Evolutionary conservation across 768 basidiomycete species (phyloP), one percentile per base, ranked within the genome.

Genomic region (Termitomyces sp.): DNA sequence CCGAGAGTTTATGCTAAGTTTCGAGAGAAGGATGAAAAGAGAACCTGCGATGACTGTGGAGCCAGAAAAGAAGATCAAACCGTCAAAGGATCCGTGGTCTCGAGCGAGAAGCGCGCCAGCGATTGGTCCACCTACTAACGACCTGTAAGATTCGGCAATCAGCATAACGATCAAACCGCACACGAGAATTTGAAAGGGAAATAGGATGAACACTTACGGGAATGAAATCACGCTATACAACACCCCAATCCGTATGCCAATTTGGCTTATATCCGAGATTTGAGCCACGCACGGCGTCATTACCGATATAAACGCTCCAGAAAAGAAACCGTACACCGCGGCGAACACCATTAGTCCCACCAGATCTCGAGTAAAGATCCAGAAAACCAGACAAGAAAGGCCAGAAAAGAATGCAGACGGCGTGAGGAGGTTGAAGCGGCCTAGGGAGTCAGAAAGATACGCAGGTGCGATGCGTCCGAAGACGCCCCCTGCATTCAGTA

Each of bases 401-500:
- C 86, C 88, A 10, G 83, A 75, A 52, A 86, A 69, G 66, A 87
- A 79, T 3, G 84, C 83, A 23, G 80, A 77, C 1, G 86, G 85
- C 1, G 75, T 73, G 53, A 89, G 79, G 58, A 86, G 73, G 68
- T 88, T 88, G 70, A 85, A 88, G 34, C 79, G 76, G 2, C 88
- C 88, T 56, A 88, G 63, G 57, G 70, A 69, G 71, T 90, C 88
- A 62, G 87, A 84, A 19, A 87, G 63, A 62, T 78, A 79, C 0
- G 85, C 80, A 5, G 87, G 88, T 1, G 76, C 76, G 44, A 89
- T 70, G 27, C 88, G 85, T 14, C 88, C 88, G 21, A 84, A 59
- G 28, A 87, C 72, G 1, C 85, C 80, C 5, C 85, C 87, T 0
- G 80, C 85, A 64, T 89, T 89, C 76, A 90, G 77, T 43, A 83